These are phyloP conservation scores for Fistulifera pelliculosa DNA, from an alignment of 108 stramenopile species.

Conservation along the genomic window DNA sequence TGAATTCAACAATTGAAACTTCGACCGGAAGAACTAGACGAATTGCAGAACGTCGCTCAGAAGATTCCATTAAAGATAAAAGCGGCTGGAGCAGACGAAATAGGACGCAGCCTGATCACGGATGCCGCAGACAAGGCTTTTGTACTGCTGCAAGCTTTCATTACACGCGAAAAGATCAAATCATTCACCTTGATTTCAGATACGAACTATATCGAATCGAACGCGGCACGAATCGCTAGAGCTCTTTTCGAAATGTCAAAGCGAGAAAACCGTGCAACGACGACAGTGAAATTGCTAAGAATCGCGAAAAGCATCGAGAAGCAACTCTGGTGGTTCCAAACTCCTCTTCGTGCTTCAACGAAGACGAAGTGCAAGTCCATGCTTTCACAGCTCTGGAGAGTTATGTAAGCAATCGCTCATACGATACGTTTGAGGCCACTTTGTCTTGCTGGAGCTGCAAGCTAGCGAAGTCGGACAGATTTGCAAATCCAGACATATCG, in stretches of 20 bases:
- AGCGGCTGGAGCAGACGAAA: conserved; percentile 18
- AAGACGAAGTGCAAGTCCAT: conserved; percentile 52
- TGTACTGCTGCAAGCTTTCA: conserved; percentile 89
- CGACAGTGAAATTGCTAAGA: conserved; percentile 77
- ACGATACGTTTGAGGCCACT: conserved; percentile 48
- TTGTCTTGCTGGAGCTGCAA: conserved; percentile 83
- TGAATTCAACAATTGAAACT: conserved; percentile 93
- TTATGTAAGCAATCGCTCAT: conserved; percentile 20
- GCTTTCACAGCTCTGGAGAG: conserved; percentile 75
- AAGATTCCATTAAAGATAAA: conserved; percentile 40
- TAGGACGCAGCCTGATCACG: conserved; percentile 32
- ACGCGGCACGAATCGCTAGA: conserved; percentile 91
- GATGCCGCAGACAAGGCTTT: conserved; percentile 85
- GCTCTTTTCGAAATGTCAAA: conserved; percentile 97
- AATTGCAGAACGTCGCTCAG: conserved; percentile 39
- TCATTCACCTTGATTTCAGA: conserved; percentile 94
- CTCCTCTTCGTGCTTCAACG: conserved; percentile 91
- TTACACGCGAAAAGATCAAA: conserved; percentile 56
- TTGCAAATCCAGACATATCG: conserved; percentile 35
- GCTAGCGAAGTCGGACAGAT: conserved; percentile 89
- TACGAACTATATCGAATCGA: conserved; percentile 95
- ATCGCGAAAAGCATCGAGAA: conserved; percentile 93
- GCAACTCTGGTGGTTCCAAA: conserved; percentile 93
- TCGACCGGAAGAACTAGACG: conserved; percentile 92
- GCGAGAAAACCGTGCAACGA: conserved; percentile 43